A percentile compares a stretch with the other conserved stretches of the same genome.
phyloP scores from a whole-genome alignment of 129 eudicot genomes.

The Helichrysum umbraculigerum region DNA sequence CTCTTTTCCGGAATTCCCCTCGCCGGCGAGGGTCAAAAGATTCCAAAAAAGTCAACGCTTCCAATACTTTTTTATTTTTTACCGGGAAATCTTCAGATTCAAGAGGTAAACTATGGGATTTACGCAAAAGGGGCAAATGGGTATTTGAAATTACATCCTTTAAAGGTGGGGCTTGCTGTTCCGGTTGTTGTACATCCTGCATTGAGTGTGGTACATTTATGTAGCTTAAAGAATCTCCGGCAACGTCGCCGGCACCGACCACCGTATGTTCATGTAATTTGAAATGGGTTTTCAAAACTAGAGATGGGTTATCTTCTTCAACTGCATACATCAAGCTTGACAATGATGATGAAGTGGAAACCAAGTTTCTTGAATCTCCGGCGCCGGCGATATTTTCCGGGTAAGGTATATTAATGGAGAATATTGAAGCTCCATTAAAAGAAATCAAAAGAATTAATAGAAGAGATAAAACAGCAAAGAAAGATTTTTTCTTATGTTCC shows the following conservation, averaged over 20 bases:
- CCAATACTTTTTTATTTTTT: constrained; percentile 17
- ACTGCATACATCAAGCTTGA: constrained; percentile 41
- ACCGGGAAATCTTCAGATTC: constrained; percentile 24
- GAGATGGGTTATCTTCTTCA: constrained; percentile 46
- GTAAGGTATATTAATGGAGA: constrained; percentile 40
- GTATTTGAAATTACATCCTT: constrained; percentile 26
- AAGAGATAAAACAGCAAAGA: constrained; percentile 54
- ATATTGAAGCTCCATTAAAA: constrained; percentile 56
- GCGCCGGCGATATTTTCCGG: constrained; percentile 51
- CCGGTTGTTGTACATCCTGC: constrained; percentile 10
- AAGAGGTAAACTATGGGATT: constrained; percentile 38
- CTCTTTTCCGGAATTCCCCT: constrained; percentile 30
- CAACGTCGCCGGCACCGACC: constrained; percentile 37
- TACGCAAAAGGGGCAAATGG: constrained; percentile 52
- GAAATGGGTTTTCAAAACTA: constrained; percentile 28
- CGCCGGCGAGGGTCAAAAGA: constrained; percentile 22
- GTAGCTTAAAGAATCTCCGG: constrained; percentile 40
- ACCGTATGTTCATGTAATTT: constrained; percentile 11
- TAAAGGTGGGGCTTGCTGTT: constrained; percentile 12
- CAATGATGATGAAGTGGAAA: constrained; percentile 44
- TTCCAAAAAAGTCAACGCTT: constrained; percentile 30
- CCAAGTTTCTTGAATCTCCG: constrained; percentile 54
- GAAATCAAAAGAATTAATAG: constrained; percentile 47
- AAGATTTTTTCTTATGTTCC: constrained; percentile 41
- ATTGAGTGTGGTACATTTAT: constrained; percentile 30